Percentiles rank a stretch among this genome's conserved stretches.
phyloP scores from a whole-genome alignment of 2,329 filamentous ascomycete species.

The Xylariaceae sp. region DNA sequence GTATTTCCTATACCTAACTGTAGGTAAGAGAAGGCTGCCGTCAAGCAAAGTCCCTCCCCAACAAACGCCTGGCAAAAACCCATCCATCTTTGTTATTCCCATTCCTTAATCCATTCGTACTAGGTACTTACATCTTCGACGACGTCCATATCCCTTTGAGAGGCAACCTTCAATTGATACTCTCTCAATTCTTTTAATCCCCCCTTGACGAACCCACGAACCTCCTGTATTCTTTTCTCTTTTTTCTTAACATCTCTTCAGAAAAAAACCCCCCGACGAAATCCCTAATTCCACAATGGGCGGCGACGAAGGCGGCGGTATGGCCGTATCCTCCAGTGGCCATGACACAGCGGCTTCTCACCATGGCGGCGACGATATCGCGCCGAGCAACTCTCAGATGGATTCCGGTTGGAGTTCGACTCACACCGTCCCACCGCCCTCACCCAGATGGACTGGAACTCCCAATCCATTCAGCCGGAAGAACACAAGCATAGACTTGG shows the following conservation, averaged over 20 bases:
- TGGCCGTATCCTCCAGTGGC: neutral
- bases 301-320: conserved; percentile 20
- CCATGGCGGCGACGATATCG: conserved; percentile 8
- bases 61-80: no score
- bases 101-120: no score
- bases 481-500: conserved; percentile 35
- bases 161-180: no score
- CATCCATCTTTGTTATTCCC: no score
- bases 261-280: neutral
- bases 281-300: conserved; percentile 18
- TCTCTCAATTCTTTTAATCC: no score
- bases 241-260: neutral
- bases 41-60: no score
- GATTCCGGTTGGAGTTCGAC: conserved; percentile 11
- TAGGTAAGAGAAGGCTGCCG: no score
- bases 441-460: conserved; percentile 21
- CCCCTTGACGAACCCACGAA: no score
- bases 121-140: no score
- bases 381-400: conserved; percentile 8
- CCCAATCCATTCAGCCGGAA: conserved; percentile 32
- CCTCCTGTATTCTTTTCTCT: neutral
- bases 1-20: no score
- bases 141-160: no score
- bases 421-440: conserved; percentile 18
- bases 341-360: conserved; percentile 15